Evolutionary conservation across 2,329 filamentous ascomycete genomes (phyloP), one percentile per base, ranked within the genome.

Genomic region (Nothophoma quercina): DNA sequence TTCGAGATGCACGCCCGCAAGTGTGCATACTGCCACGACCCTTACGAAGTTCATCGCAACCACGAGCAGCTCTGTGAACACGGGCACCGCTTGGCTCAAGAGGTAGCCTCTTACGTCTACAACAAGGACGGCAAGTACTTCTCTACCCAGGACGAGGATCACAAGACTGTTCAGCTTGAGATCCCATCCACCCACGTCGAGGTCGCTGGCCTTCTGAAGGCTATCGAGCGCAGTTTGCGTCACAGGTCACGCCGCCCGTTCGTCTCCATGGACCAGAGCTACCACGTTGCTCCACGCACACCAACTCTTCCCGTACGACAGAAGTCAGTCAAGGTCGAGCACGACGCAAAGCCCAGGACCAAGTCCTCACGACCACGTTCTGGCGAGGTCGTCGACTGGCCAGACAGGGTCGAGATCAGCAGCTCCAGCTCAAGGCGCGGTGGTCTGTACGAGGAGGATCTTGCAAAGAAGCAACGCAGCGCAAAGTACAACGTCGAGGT

Each of bases 1-100:
- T 80, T 79, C 52, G 78, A 81, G 61, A 70, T 67, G 52, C 79
- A 81, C 66, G 77, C 77, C 28, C 71, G 72, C 41, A 72, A 71
- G 55, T 81, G 79, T 66, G 64, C 58, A 35, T 67, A 72, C 52
- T 81, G 79, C 74, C 66, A 69, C 60, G 68, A 78, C 59, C 77
- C 79, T 2, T 76, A 77, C 56, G 68, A 76, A 26, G 75, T 76
- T 50, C 71, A 76, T 70, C 70, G 67, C 30, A 56, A 64, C 51
- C 72, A 71, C 58, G 63, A 70, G 16, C 71, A 73, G 51, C 75
- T 81, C 15, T 81, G 79, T 60, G 70, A 75, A 15, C 60, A 62
- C 18, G 79, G 79, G 40, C 75, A 77, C 57, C 60, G 65, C 29
- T 69, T 81, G n/a, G 77, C 77, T 21, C 73, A 77, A 40, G 75